Base-by-base conservation (phyloP, 1,284 basidiomycete species). In the Xerocomus minutiporus region DNA sequence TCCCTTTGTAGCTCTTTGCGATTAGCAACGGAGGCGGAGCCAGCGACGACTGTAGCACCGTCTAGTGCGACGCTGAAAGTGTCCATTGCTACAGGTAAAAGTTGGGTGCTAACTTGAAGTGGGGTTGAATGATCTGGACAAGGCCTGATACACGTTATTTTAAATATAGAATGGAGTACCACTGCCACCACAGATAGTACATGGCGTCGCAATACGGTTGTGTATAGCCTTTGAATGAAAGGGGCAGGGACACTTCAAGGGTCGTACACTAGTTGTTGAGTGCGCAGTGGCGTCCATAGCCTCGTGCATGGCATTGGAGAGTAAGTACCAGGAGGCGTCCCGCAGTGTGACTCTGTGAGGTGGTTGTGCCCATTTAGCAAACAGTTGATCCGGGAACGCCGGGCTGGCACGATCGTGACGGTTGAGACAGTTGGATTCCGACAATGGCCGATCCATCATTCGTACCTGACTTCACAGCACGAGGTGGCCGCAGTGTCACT, bases 11-110 rank as follows among this genome's bases (percentile, higher is more conserved):
- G 48, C 13, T 59, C 60, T 52, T 56, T 62, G 53, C 53, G 62
- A 35, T 66, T 61, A 25, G 57, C 51, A 36, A 57, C 52, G 28
- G 63, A 67, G 11, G 67, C 49, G 12, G 65, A 50, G 5, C 73
- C 75, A 25, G 67, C 71, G 36, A 75, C 63, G 45, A 73, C 65
- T 3, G 73, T 73, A 23, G 60, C 56, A 48, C 61, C 67, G 32
- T 74, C 73, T 48, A 50, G 17, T 9, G 43, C 59, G n/a, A 64
- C 39, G 38, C 60, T 67, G 44, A 59, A 46, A 8, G 38, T 53
- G 43, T 66, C 59, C 66, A 67, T 71, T 36, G 34, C 15, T 29
- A n/a, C 26, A 36, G 23, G 38, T 32, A 28, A 20, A 13, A 26
- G 41, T 12, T 31, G 46, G 26, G 38, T 29, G 20, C 20, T 20